Base-by-base conservation (phyloP, 208 protist genomes). In the Leishmania tarentolae region DNA sequence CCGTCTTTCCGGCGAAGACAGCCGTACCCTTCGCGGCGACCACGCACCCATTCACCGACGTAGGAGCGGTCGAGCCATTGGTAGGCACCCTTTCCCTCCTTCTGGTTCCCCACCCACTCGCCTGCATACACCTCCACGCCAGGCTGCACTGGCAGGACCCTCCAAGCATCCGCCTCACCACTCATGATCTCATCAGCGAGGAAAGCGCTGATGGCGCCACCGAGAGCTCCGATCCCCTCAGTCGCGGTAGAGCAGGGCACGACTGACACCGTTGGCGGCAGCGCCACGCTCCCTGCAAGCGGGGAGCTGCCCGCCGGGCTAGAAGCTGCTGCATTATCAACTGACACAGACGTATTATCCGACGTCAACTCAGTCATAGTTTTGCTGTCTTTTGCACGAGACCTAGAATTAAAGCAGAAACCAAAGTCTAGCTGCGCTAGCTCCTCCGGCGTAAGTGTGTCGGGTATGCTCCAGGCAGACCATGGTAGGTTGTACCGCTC, bases 71-170 rank as follows among this genome's bases (percentile, higher is more conserved):
- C 93, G 28, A 65, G 28, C 93, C 95, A 97, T 85, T 96, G 92
- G 85, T 98, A 97, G 28, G 92, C 85, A 35, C 94, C 95, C 50
- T 69, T 65, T 57, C 94, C 95, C 46, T 97, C 87, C 78, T 97
- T 95, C 17, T 79, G 79, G 66, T 92, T 93, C 61, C 86, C 78
- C 6, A 81, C 78, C 95, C 96, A 98, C 75, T 97, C 88, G 21
- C 96, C 96, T 28, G 95, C 89, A 87, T 98, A 98, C 59, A 94
- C 86, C 83, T 98, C 95, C 8, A 95, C 82, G 53, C 79, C 83
- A 40, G 81, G 78, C 35, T 80, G 78, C 78, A 86, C 77, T 17
- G 82, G 82, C 61, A 86, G 78, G 73, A 86, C 78, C 78, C 57
- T 37, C 82, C 82, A 86, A 56, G 69, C 71, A 44, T 61, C 78